Evolutionary conservation across 306 rosid genomes (phyloP).

Genomic region (Argentina anserina): DNA sequence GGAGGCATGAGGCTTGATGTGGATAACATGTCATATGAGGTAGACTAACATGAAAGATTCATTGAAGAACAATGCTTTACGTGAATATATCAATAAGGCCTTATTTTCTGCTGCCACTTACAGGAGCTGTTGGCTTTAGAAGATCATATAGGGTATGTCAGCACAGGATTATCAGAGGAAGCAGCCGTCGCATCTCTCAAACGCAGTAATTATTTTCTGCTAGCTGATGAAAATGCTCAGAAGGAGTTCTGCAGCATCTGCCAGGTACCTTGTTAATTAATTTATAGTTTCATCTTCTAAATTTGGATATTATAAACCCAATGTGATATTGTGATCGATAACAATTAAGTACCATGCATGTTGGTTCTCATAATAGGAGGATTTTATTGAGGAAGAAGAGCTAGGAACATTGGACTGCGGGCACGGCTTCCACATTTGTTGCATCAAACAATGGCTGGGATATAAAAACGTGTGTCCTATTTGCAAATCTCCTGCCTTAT

Average conservation of each 20-base stretch:
- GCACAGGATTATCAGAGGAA: conserved; percentile 29
- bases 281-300: background rate
- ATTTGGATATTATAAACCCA: background rate
- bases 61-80: background rate
- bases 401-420: conserved; percentile 21
- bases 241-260: conserved; percentile 22
- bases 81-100: background rate
- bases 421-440: conserved; percentile 21
- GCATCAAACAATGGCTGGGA: conserved; percentile 29
- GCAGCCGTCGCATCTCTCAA: conserved; percentile 13
- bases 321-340: background rate
- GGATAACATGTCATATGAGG: conserved; percentile 29
- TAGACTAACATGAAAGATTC: background rate
- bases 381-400: conserved; percentile 18
- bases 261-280: conserved; percentile 14
- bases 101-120: background rate
- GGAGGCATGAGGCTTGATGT: conserved; percentile 27
- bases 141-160: conserved; percentile 25
- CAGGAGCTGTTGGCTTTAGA: conserved; percentile 27
- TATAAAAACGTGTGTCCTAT: conserved; percentile 14
- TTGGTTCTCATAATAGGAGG: conserved; percentile 11
- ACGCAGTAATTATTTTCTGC: conserved; percentile 6
- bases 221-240: conserved; percentile 1
- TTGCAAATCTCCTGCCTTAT: conserved; percentile 19
- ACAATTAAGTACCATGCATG: background rate